Evolutionary conservation across 1,284 basidiomycete species (phyloP), one percentile per base, ranked within the genome.

Genomic region (Trichosporon ovoides): DNA sequence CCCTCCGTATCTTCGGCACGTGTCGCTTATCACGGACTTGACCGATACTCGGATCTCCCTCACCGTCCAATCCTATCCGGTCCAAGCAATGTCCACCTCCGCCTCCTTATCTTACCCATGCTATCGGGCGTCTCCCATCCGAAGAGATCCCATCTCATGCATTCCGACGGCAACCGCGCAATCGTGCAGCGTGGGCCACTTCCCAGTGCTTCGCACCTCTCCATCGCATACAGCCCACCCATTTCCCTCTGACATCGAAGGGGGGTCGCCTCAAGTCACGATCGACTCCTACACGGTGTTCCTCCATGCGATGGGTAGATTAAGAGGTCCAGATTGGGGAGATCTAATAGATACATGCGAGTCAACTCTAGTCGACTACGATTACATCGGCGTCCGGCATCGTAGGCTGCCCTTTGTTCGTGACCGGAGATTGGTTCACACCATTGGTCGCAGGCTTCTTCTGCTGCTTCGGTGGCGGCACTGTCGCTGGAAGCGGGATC

Each of bases 401-500:
- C 34, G 40, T n/a, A 3, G 38, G 31, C 20, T 24, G 40, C 19
- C 18, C 52, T 43, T 40, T 40, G 20, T 52, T 54, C 13, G 56
- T 38, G 3, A 51, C 34, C n/a, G 56, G 43, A 13, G 37, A 40
- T 50, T 35, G 33, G 20, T 22, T 24, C 7, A 48, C 43, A 10
- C 43, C 43, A 22, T 22, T 48, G 22, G n/a, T 48, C 43, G 43
- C n/a, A n/a, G n/a, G 43, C n/a, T 20, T 33, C 55, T 48, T 37
- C 38, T 36, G 58, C 55, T 56, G 46, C 19, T 34, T 33, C 13
- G 59, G 58, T 0, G 61, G 52, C 4, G 57, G 52, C 18, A 60
- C 63, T 0, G 72, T 74, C 36, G 66, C 56, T 0, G 74, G 74
- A 3, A 76, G 54, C 4, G 71, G 69, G 19, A 76, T 70, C 0